Evolutionary conservation across 2,329 filamentous ascomycete species (phyloP).

Genomic region (Seiridium cupressi): DNA sequence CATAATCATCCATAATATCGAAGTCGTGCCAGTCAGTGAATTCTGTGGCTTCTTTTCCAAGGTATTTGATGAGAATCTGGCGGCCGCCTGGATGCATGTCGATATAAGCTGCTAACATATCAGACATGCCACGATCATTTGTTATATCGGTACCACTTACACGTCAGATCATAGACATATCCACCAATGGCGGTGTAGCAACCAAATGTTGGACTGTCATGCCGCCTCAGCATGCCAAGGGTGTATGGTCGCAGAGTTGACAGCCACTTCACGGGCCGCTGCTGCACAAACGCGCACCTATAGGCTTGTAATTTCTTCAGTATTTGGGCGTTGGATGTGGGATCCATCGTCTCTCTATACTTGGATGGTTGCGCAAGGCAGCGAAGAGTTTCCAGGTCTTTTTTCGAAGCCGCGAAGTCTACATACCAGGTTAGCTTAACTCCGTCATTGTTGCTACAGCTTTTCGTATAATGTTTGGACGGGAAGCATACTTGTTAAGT

Average conservation of each 20-base stretch:
- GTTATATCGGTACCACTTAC: conserved; percentile 7
- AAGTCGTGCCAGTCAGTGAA: conserved; percentile 11
- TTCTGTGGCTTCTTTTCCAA: conserved; percentile 12
- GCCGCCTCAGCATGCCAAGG: conserved; percentile 11
- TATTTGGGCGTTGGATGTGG: not conserved
- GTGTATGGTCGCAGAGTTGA: conserved; percentile 7
- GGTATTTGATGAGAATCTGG: conserved; percentile 5
- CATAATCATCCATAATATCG: conserved; percentile 10
- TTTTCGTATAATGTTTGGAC: no score
- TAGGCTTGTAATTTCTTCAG: conserved; percentile 7
- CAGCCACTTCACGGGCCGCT: not conserved
- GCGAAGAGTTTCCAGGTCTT: not conserved
- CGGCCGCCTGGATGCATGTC: conserved; percentile 16
- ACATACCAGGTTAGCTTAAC: not conserved
- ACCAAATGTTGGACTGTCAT: conserved; percentile 15
- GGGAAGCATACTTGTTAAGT: conserved; percentile 15
- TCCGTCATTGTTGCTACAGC: no score
- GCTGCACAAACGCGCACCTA: conserved; percentile 11
- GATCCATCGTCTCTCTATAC: not conserved
- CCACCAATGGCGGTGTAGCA: conserved; percentile 13
- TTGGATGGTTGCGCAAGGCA: not conserved
- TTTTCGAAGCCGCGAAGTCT: not conserved
- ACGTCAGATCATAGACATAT: conserved; percentile 14
- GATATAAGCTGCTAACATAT: conserved; percentile 10
- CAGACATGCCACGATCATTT: not conserved